Evolutionary conservation across 306 rosid species (phyloP).

Genomic region (Astragalus glycyphyllos): DNA sequence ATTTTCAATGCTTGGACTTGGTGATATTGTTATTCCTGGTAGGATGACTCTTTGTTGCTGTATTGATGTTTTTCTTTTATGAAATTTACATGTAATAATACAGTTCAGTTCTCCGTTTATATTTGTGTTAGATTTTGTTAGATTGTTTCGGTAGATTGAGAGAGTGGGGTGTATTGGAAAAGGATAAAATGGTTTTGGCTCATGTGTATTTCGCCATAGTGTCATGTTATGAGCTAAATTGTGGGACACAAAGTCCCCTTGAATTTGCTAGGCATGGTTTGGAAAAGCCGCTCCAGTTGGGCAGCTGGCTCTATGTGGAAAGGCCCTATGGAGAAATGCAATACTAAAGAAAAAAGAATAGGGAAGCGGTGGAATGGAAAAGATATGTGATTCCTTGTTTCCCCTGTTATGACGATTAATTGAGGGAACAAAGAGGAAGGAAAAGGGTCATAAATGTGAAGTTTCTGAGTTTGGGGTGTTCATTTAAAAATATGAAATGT

Average conservation of each 20-base stretch:
- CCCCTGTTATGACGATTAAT: constrained; percentile 2
- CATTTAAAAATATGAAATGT: too few relatives aligned
- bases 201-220: too few relatives aligned
- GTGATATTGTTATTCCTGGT: constrained; percentile 99
- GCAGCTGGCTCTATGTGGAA: too few relatives aligned
- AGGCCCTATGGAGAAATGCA: too few relatives aligned
- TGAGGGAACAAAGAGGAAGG: neutral
- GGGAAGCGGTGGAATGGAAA: too few relatives aligned
- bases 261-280: too few relatives aligned
- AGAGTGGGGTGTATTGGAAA: constrained; percentile 9
- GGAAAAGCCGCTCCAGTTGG: too few relatives aligned
- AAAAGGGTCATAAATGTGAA: constrained; percentile 13
- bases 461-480: neutral
- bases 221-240: too few relatives aligned
- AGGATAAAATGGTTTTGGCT: constrained; percentile 13
- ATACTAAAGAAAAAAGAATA: too few relatives aligned
- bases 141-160: constrained; percentile 22
- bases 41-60: constrained; percentile 40
- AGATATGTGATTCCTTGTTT: neutral
- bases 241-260: too few relatives aligned
- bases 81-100: constrained; percentile 14
- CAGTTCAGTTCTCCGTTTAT: constrained; percentile 22
- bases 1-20: constrained; percentile 99
- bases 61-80: neutral
- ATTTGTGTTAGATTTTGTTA: constrained; percentile 19